Evolutionary conservation across 805 yeast species (phyloP).

Genomic region (Soucietia sequanensis): DNA sequence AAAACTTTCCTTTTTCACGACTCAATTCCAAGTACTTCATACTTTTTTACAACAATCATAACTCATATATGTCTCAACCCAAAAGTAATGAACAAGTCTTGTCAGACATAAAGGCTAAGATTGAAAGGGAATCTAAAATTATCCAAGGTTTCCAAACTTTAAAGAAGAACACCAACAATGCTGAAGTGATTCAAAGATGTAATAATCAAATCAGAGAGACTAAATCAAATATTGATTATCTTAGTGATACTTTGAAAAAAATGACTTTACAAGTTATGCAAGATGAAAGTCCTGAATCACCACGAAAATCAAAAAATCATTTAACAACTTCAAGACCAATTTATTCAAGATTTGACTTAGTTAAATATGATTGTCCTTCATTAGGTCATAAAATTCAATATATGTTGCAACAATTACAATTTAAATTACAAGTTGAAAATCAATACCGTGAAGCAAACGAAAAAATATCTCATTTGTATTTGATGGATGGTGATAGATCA

Average conservation of each 20-base stretch:
- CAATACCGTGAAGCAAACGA: slow-evolving; percentile 93
- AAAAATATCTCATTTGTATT: slow-evolving; percentile 80
- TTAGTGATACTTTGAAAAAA: slow-evolving; percentile 72
- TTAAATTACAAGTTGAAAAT: slow-evolving; percentile 89
- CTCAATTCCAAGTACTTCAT: no score
- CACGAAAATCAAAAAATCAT: slow-evolving; percentile 6
- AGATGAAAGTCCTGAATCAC: slow-evolving; percentile 6
- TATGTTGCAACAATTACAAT: slow-evolving; percentile 92
- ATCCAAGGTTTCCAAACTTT: slow-evolving; percentile 83
- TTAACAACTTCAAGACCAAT: slow-evolving; percentile 31
- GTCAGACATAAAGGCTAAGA: slow-evolving; percentile 76
- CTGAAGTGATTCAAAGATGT: slow-evolving; percentile 85
- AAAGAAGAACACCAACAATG: slow-evolving; percentile 74
- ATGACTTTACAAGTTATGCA: slow-evolving; percentile 38
- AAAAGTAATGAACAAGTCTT: slow-evolving; percentile 37
- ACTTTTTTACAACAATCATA: no score
- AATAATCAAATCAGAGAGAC: slow-evolving; percentile 90
- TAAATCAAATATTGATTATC: slow-evolving; percentile 83
- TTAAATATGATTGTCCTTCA: slow-evolving; percentile 92
- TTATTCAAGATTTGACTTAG: slow-evolving; percentile 72
- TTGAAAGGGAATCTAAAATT: slow-evolving; percentile 83
- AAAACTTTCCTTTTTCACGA: no score
- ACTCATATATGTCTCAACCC: slow-evolving; percentile 5
- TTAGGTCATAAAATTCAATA: slow-evolving; percentile 92
- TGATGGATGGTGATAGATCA: slow-evolving; percentile 86